phyloP scores from a whole-genome alignment of 192 early-diverging fungal genomes.

The Backusella morwellensis region DNA sequence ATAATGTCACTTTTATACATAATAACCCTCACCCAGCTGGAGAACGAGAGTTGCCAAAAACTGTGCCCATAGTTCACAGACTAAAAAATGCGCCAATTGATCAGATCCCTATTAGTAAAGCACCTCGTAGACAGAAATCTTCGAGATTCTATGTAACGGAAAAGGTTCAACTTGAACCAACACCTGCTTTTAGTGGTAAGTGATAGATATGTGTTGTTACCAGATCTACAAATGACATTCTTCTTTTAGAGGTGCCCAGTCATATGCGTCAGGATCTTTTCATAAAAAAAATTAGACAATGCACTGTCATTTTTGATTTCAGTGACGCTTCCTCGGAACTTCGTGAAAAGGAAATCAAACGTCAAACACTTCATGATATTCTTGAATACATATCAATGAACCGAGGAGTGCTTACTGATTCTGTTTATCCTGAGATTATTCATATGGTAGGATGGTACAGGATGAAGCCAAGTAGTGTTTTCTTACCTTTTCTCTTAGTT shows the following conservation, averaged over 20 bases:
- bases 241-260: conserved; percentile 56
- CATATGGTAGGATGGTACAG: conserved; percentile 63
- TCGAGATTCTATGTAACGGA: conserved; percentile 86
- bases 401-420: conserved; percentile 74
- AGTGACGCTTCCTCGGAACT: conserved; percentile 73
- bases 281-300: conserved; percentile 80
- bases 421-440: conserved; percentile 80
- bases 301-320: conserved; percentile 84
- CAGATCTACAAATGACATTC: neutral
- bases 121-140: conserved; percentile 77
- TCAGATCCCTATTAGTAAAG: conserved; percentile 75
- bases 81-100: conserved; percentile 62
- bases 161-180: conserved; percentile 75
- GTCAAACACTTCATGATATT: conserved; percentile 75
- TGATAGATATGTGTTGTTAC: neutral
- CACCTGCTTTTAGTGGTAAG: conserved; percentile 72
- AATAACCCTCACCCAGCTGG: conserved; percentile 4
- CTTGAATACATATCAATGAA: conserved; percentile 80
- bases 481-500: conserved; percentile 45
- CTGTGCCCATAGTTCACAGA: conserved; percentile 38
- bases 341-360: conserved; percentile 87
- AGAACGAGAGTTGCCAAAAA: conserved; percentile 23
- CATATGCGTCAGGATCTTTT: conserved; percentile 76
- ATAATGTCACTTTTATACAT: conserved; percentile 23
- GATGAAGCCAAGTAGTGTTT: neutral